Evolutionary conservation across 1,139 yeast species (phyloP).

Genomic region (Spathaspora sp.): DNA sequence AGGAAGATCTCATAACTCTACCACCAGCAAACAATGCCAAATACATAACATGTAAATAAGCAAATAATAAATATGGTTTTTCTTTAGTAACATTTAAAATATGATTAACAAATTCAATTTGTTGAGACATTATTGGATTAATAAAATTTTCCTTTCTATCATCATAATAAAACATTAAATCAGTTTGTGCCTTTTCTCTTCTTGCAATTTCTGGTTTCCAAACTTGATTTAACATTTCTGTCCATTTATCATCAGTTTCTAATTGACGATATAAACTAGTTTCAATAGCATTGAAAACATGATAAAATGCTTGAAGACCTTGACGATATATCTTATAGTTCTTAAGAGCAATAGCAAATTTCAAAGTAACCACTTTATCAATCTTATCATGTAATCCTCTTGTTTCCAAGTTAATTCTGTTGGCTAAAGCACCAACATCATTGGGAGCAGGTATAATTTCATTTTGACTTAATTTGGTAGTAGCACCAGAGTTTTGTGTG

Average conservation of each 20-base stretch:
- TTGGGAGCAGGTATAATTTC: conserved; percentile 70
- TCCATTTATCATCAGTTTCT: conserved; percentile 40
- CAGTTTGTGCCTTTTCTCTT: conserved; percentile 55
- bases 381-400: conserved; percentile 65
- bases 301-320: conserved; percentile 77
- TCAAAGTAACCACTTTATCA: conserved; percentile 66
- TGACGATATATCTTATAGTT: conserved; percentile 78
- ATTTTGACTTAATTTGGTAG: conserved; percentile 46
- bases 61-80: conserved; percentile 71
- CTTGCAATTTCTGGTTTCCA: conserved; percentile 77
- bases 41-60: conserved; percentile 87
- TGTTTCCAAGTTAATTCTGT: conserved; percentile 73
- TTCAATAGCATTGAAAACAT: conserved; percentile 71
- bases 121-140: conserved; percentile 58
- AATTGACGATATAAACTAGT: conserved; percentile 50
- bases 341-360: conserved; percentile 72
- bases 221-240: conserved; percentile 46
- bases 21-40: conserved; percentile 89
- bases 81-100: conserved; percentile 52
- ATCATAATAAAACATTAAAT: conserved; percentile 66
- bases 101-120: conserved; percentile 61
- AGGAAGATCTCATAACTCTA: conserved; percentile 63
- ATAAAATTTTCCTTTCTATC: conserved; percentile 54
- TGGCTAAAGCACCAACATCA: conserved; percentile 79
- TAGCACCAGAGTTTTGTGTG: conserved; percentile 24